A percentile compares a stretch with the other conserved stretches of the same genome.
Evolutionary conservation across 2,329 filamentous ascomycete species (phyloP).

Genomic region (Apiospora phragmitis): DNA sequence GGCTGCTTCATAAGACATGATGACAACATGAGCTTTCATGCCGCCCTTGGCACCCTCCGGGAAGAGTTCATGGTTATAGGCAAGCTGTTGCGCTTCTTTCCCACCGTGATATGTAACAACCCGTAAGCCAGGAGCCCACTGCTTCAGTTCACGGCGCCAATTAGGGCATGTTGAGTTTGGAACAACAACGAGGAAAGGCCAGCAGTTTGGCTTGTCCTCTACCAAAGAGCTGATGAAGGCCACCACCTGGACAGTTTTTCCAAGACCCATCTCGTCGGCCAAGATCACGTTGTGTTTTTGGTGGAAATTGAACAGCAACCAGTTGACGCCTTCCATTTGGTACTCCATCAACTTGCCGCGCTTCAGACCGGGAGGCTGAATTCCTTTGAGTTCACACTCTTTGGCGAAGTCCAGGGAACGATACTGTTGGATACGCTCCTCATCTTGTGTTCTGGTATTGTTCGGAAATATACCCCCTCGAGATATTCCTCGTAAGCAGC

Average conservation of each 20-base stretch:
- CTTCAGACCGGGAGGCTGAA: conserved; percentile 72
- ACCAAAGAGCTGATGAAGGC: conserved; percentile 75
- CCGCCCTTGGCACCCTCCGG: conserved; percentile 63
- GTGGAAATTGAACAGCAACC: conserved; percentile 91
- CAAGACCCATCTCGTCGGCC: conserved; percentile 97
- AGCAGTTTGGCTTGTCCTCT: conserved; percentile 69
- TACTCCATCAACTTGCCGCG: conserved; percentile 90
- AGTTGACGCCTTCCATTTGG: conserved; percentile 90
- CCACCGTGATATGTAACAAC: conserved; percentile 94
- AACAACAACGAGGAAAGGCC: conserved; percentile 90
- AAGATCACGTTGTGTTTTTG: conserved; percentile 81
- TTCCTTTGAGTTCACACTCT: conserved; percentile 61
- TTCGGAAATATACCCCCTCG: conserved; percentile 69
- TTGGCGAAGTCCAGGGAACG: conserved; percentile 65
- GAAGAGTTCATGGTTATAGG: conserved; percentile 84
- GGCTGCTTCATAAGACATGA: conserved; percentile 93
- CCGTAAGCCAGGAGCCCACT: conserved; percentile 82
- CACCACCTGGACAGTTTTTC: conserved; percentile 95
- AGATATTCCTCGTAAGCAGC: conserved; percentile 86
- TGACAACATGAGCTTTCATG: conserved; percentile 85
- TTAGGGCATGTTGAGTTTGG: conserved; percentile 97
- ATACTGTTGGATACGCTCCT: conserved; percentile 68
- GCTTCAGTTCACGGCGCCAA: conserved; percentile 94
- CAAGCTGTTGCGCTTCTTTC: conserved; percentile 70
- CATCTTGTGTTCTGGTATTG: conserved; percentile 58